Evolutionary conservation across 257 asterid species (phyloP), one percentile per base, ranked within the genome.

Genomic region (Nicotiana sylvestris): DNA sequence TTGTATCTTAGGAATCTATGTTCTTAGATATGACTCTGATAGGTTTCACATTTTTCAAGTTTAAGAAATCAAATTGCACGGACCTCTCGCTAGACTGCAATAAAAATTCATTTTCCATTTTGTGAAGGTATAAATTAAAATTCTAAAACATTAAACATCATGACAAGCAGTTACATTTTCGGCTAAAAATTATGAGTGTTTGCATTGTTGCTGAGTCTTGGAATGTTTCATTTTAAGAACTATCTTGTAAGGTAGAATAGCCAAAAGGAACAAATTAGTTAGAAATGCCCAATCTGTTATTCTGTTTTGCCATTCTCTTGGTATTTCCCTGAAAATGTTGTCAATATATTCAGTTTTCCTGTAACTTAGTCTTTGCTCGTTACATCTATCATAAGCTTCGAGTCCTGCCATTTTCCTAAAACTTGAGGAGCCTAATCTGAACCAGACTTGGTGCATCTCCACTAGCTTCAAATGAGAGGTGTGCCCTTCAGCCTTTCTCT

Each of bases 391-490:
- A 49, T 25, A 74, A 49, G 4, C 37, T 25, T 25, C 9, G 27
- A 74, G 6, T 25, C 8, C 2, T 1, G 25, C 29, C 62, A 74
- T 25, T 49, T 46, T 74, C 15, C 25, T 74, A 25, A 46, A 25
- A 13, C 61, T 49, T 25, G 39, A 25, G 78, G 3, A 43, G 37
- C 60, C 49, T 72, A 72, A 72, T 21, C 13, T 72, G 78, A 11
- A 46, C 37, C 60, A 72, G 11, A 12, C 13, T 25, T 4, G 56
- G 77, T 72, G 43, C 39, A 49, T 74, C 79, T 74, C 6, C 37
- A 74, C 62, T 74, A 49, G 33, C 62, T 74, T 74, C 39, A 12
- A 74, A 74, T 74, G 79, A 49, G 79, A 74, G 79, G 62, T 53
- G 58, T 53, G 18, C 58, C 58, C 58, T 53, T 53, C 58, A 53